These are phyloP conservation scores for Kwoniella shandongensis DNA, from an alignment of 768 basidiomycete species.

Conservation along the genomic window DNA sequence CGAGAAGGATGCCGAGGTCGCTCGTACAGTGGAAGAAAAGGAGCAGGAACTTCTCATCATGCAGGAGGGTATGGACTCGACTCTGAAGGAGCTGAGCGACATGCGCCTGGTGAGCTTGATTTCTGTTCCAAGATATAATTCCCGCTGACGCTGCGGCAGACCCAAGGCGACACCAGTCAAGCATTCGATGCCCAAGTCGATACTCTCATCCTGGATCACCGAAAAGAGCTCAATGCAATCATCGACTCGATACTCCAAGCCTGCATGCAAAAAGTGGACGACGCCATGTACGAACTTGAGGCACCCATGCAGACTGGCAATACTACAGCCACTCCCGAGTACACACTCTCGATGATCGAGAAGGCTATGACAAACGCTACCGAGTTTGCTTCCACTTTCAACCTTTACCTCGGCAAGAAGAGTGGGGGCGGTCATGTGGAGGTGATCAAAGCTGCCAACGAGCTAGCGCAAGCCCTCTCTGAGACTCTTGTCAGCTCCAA, in stretches of 20 bases:
- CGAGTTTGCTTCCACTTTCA: constrained; percentile 93
- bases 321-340: constrained; percentile 95
- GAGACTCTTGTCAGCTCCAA: constrained; percentile 93
- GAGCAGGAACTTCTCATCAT: constrained; percentile 94
- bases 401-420: constrained; percentile 77
- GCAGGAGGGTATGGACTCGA: constrained; percentile 91
- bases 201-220: constrained; percentile 89
- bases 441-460: constrained; percentile 96
- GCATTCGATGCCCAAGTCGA: constrained; percentile 97
- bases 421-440: constrained; percentile 92
- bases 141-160: constrained; percentile 57
- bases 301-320: constrained; percentile 93
- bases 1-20: constrained; percentile 69
- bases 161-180: constrained; percentile 77
- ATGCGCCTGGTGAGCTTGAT: constrained; percentile 68
- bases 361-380: constrained; percentile 91
- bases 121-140: background rate
- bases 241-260: constrained; percentile 97
- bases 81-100: constrained; percentile 81
- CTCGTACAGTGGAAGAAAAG: constrained; percentile 86
- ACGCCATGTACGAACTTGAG: constrained; percentile 95
- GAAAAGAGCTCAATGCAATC: constrained; percentile 96
- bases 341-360: constrained; percentile 97
- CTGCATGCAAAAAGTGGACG: constrained; percentile 95
- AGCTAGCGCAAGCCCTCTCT: constrained; percentile 86